phyloP scores from a whole-genome alignment of 208 protist species.

The Leishmania gerbilli region DNA sequence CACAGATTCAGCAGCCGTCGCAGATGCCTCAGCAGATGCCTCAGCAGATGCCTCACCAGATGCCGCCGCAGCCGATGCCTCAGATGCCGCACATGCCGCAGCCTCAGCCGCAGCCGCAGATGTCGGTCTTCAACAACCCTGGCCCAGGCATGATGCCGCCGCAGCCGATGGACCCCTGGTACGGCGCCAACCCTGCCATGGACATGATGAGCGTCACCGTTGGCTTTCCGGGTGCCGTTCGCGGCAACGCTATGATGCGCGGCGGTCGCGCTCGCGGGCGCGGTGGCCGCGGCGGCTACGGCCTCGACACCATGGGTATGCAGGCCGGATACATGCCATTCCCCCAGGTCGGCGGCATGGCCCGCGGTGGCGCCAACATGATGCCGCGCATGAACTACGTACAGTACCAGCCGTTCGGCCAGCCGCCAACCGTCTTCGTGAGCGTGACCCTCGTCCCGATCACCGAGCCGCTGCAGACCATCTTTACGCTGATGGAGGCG shows the following conservation, averaged over 20 bases:
- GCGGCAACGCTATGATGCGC: constrained; percentile 21
- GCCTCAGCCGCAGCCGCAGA: constrained; percentile 5
- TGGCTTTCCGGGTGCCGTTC: constrained; percentile 20
- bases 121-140: constrained; percentile 35
- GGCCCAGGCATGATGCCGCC: constrained; percentile 20
- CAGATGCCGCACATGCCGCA: constrained; percentile 13
- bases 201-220: constrained; percentile 31
- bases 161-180: constrained; percentile 32
- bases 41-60: constrained; percentile 24
- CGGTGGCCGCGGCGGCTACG: constrained; percentile 34
- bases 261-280: constrained; percentile 37
- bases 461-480: constrained; percentile 78
- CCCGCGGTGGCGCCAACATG: constrained; percentile 32
- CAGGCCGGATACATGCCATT: constrained; percentile 21
- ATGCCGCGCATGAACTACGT: constrained; percentile 42
- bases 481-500: constrained; percentile 86
- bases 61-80: constrained; percentile 21
- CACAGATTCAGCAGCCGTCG: constrained; percentile 23
- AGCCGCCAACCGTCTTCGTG: constrained; percentile 70
- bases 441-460: constrained; percentile 77
- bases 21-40: constrained; percentile 11
- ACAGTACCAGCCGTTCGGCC: constrained; percentile 29
- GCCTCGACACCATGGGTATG: constrained; percentile 44
- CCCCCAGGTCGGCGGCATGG: constrained; percentile 23
- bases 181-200: constrained; percentile 23